Percentiles rank a stretch among this genome's conserved stretches.
Conservation (phyloP, 306 rosid species). For the Quercus glauca region DNA sequence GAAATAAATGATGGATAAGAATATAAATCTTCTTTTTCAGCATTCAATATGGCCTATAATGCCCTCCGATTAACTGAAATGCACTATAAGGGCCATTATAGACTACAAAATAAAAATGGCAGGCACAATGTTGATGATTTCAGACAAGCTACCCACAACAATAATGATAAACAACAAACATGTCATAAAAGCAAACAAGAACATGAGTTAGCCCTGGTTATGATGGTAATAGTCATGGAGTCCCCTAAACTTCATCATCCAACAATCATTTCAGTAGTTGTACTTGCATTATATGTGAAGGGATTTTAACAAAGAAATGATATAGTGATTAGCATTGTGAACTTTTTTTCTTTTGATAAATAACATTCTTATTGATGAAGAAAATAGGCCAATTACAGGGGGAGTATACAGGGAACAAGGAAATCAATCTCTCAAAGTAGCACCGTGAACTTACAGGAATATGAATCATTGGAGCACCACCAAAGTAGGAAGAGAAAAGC, state of each 20-base stretch:
- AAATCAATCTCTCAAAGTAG: not conserved
- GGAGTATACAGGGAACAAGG: too few relatives aligned
- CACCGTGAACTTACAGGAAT: constrained; percentile 56
- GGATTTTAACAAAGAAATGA: not conserved
- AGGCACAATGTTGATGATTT: not conserved
- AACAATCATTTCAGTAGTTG: not conserved
- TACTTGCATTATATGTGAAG: not conserved
- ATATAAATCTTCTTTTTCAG: not conserved
- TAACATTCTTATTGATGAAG: too few relatives aligned
- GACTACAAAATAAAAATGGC: not conserved
- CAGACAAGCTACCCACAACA: not conserved
- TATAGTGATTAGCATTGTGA: not conserved
- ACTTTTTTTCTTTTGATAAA: too few relatives aligned
- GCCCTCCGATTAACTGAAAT: not conserved
- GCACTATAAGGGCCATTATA: not conserved
- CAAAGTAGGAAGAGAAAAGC: constrained; percentile 79
- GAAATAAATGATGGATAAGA: not conserved
- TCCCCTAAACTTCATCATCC: not conserved
- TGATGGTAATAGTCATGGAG: not conserved
- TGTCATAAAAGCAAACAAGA: not conserved
- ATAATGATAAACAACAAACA: not conserved
- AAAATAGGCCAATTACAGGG: too few relatives aligned
- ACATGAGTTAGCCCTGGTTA: not conserved
- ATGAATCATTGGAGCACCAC: constrained; percentile 54
- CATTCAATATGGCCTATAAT: not conserved